A percentile compares a stretch with the other conserved stretches of the same genome.
Conservation (phyloP, 2,329 filamentous ascomycete species). For the Clathrospora elynae region DNA sequence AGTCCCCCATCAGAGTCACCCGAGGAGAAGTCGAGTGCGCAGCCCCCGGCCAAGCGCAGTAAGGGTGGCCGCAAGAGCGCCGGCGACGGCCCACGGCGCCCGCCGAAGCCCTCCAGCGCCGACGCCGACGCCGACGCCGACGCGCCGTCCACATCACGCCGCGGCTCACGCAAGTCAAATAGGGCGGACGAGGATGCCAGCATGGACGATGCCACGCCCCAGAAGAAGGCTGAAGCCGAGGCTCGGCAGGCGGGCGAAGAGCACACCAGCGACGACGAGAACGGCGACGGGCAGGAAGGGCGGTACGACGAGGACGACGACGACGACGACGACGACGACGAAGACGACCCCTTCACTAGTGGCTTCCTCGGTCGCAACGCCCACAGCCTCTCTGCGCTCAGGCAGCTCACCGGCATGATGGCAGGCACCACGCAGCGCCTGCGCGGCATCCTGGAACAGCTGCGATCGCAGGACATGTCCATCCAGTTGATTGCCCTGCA, state of each 20-base stretch:
- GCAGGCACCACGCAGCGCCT: conserved; percentile 80
- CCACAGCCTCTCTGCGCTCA: conserved; percentile 71
- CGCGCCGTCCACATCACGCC: conserved; percentile 40
- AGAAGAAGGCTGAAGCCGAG: conserved; percentile 63
- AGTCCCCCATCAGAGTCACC: conserved; percentile 69
- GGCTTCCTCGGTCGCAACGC: conserved; percentile 70
- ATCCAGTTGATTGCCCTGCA: conserved; percentile 90
- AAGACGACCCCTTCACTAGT: conserved; percentile 62
- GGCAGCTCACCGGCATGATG: conserved; percentile 87
- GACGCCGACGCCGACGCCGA: conserved; percentile 27
- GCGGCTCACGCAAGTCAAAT: conserved; percentile 41
- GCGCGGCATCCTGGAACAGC: conserved; percentile 62
- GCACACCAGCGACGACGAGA: conserved; percentile 60
- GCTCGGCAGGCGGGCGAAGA: conserved; percentile 37
- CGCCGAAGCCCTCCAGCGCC: conserved; percentile 28
- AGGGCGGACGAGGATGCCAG: conserved; percentile 66
- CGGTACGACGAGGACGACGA: conserved; percentile 59
- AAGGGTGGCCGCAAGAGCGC: conserved; percentile 76
- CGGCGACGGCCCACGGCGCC: conserved; percentile 33
- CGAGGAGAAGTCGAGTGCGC: conserved; percentile 63
- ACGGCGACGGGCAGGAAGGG: conserved; percentile 50
- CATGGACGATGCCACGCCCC: conserved; percentile 72
- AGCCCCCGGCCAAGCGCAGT: conserved; percentile 71
- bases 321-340: conserved; percentile 63
- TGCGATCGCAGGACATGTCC: conserved; percentile 82